Percentiles rank a stretch among this genome's conserved stretches.
Conservation (phyloP, 805 yeast species). For the Lipomyces sp. region DNA sequence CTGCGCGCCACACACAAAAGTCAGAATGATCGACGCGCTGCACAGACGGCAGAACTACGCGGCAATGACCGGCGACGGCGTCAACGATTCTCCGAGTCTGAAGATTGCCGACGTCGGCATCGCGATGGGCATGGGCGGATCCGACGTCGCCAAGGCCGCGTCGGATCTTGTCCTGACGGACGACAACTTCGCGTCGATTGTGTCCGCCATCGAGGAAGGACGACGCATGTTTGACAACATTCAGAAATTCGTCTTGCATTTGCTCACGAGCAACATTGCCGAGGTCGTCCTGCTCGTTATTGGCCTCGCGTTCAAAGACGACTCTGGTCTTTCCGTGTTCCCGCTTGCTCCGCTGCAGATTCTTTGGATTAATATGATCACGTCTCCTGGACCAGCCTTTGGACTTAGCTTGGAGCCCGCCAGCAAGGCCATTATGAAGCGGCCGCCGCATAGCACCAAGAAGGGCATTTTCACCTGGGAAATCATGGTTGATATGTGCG, state of each 20-base stretch:
- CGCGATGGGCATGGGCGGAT: constrained; percentile 79
- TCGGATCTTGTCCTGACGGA: constrained; percentile 73
- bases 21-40: constrained; percentile 72
- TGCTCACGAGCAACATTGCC: constrained; percentile 69
- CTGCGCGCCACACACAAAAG: constrained; percentile 80
- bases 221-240: constrained; percentile 75
- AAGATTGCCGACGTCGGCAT: constrained; percentile 78
- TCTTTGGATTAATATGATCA: constrained; percentile 72
- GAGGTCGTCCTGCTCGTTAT: constrained; percentile 66
- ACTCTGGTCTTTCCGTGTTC: constrained; percentile 66
- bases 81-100: constrained; percentile 74
- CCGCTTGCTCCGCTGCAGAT: constrained; percentile 79
- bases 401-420: constrained; percentile 72
- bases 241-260: constrained; percentile 71
- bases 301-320: constrained; percentile 69
- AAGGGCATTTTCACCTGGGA: constrained; percentile 63
- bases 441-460: constrained; percentile 58
- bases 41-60: constrained; percentile 60
- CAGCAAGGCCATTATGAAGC: constrained; percentile 57
- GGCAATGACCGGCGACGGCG: constrained; percentile 87
- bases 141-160: constrained; percentile 84
- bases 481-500: constrained; percentile 63
- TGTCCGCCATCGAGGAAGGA: constrained; percentile 77
- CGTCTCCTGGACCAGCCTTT: constrained; percentile 82
- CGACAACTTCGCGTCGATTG: constrained; percentile 74